phyloP scores from a whole-genome alignment of 805 yeast genomes.

The Lachancea lanzarotensis region DNA sequence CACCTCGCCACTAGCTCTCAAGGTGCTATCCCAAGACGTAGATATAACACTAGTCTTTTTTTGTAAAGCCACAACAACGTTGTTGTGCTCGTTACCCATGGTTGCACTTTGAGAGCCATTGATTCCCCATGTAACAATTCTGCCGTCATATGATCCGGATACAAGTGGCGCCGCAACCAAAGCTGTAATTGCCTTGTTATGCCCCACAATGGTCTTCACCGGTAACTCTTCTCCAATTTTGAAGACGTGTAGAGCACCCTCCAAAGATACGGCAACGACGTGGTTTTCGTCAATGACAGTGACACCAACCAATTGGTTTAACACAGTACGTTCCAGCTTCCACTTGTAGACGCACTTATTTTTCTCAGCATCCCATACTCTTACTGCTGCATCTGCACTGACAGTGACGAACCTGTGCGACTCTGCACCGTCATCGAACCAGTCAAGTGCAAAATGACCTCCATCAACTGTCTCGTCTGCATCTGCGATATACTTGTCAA shows the following conservation, averaged over 20 bases:
- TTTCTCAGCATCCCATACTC: constrained; percentile 50
- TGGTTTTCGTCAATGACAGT: constrained; percentile 44
- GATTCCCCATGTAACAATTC: constrained; percentile 52
- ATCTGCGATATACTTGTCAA: constrained; percentile 41
- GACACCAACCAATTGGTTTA: constrained; percentile 75
- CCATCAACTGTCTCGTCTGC: constrained; percentile 52
- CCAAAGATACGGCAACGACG: constrained; percentile 59
- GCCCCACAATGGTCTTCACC: constrained; percentile 52
- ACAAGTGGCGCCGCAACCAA: constrained; percentile 33
- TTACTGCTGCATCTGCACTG: constrained; percentile 75
- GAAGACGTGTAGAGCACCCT: constrained; percentile 67
- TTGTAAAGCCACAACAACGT: constrained; percentile 54
- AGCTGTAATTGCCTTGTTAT: constrained; percentile 75
- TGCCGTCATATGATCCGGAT: constrained; percentile 83
- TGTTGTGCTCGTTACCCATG: constrained; percentile 47
- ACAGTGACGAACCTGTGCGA: constrained; percentile 57
- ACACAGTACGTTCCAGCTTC: constrained; percentile 42
- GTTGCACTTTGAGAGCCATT: constrained; percentile 30
- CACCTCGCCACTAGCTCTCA: constrained; percentile 35
- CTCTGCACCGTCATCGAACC: constrained; percentile 48
- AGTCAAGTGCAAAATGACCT: constrained; percentile 72
- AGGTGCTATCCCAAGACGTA: constrained; percentile 87
- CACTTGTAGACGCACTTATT: constrained; percentile 45
- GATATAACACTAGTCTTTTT: constrained; percentile 35
- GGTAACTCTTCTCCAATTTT: constrained; percentile 32